Conservation (phyloP, 768 basidiomycete species). For the Trametes punicea region DNA sequence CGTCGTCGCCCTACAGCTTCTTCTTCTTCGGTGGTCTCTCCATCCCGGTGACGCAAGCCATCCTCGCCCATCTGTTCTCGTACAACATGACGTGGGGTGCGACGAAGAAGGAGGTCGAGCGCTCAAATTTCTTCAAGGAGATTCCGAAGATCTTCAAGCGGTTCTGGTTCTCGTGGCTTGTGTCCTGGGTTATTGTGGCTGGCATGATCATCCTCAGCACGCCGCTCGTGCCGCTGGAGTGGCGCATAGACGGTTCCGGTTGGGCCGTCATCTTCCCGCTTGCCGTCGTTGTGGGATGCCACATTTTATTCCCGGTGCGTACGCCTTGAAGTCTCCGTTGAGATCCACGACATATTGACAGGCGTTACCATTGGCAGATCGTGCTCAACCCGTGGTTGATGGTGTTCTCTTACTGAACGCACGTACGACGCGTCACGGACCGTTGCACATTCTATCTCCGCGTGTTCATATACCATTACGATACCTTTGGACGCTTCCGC, state of each 20-base stretch:
- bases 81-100: conserved; percentile 79
- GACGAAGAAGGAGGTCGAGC: conserved; percentile 82
- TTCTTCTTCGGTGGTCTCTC: conserved; percentile 79
- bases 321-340: conserved; percentile 1
- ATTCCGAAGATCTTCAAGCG: conserved; percentile 80
- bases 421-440: neutral
- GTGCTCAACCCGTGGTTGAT: conserved; percentile 88
- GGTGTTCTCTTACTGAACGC: conserved; percentile 63
- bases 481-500: conserved; percentile 17
- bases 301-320: conserved; percentile 75
- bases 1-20: conserved; percentile 42
- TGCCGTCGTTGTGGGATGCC: conserved; percentile 57
- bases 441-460: neutral
- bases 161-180: conserved; percentile 63
- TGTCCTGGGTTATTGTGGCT: conserved; percentile 52
- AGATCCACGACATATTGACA: no score
- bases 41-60: conserved; percentile 61
- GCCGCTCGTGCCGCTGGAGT: conserved; percentile 57
- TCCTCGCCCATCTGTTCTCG: conserved; percentile 69
- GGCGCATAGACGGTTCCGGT: conserved; percentile 55
- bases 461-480: conserved; percentile 16
- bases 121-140: conserved; percentile 89
- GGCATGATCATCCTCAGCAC: conserved; percentile 55
- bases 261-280: conserved; percentile 82
- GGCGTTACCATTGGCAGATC: conserved; percentile 51